A percentile compares a stretch with the other conserved stretches of the same genome.
phyloP scores from a whole-genome alignment of 352 stramenopile species.

The Phytophthora pseudosyringae region DNA sequence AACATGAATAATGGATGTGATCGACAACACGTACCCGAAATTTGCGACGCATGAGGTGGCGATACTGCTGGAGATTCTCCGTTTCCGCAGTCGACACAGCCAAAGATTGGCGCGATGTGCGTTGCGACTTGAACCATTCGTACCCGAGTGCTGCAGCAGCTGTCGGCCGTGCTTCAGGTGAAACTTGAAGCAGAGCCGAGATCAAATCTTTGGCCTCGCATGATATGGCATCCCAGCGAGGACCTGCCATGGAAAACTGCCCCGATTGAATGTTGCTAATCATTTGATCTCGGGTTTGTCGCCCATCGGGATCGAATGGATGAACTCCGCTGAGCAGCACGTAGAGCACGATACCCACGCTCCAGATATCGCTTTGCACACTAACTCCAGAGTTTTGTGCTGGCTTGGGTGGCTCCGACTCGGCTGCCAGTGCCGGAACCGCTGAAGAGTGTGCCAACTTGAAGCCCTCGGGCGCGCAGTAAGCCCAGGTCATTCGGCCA shows the following conservation, averaged over 20 bases:
- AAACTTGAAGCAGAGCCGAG: constrained; percentile 38
- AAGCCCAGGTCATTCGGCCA: constrained; percentile 61
- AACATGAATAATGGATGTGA: not conserved
- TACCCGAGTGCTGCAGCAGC: constrained; percentile 46
- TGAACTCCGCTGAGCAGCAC: constrained; percentile 84
- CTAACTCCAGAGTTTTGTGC: constrained; percentile 37
- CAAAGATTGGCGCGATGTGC: constrained; percentile 57
- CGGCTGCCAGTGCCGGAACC: not conserved
- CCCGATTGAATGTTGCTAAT: constrained; percentile 61
- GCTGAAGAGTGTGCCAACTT: constrained; percentile 9
- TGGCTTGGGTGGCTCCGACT: constrained; percentile 19
- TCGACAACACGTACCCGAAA: constrained; percentile 52
- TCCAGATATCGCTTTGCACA: constrained; percentile 87
- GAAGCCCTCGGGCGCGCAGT: constrained; percentile 76
- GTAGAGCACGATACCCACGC: constrained; percentile 89
- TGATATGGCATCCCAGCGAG: constrained; percentile 58
- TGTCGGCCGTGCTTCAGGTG: constrained; percentile 39
- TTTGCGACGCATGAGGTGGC: constrained; percentile 65
- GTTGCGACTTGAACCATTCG: constrained; percentile 54
- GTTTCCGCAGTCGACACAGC: constrained; percentile 50
- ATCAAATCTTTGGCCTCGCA: constrained; percentile 60
- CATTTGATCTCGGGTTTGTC: constrained; percentile 77
- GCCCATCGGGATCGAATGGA: constrained; percentile 77
- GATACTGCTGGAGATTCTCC: constrained; percentile 61
- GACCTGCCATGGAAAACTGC: constrained; percentile 47